Conservation (phyloP, 495 filamentous ascomycete species). For the Podospora sp. region DNA sequence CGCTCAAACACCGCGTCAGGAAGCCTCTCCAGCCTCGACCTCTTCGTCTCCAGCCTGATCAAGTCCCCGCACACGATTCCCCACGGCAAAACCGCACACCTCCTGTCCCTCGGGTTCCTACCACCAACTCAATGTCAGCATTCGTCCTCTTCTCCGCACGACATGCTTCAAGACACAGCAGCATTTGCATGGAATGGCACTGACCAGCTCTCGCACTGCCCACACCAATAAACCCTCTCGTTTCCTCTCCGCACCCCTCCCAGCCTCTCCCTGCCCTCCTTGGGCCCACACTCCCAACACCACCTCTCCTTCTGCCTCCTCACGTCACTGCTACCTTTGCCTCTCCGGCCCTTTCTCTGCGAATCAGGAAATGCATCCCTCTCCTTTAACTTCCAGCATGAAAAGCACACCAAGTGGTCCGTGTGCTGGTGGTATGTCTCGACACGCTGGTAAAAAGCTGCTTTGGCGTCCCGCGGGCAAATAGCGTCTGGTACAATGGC, state of each 20-base stretch:
- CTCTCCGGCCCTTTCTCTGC: background rate
- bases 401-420: slow-evolving; percentile 18
- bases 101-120: background rate
- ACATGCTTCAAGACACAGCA: background rate
- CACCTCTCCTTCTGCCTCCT: slow-evolving; percentile 4
- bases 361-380: slow-evolving; percentile 3
- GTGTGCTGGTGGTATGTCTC: slow-evolving; percentile 22
- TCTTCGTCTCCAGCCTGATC: background rate
- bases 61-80: background rate
- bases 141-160: too few species aligned
- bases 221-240: background rate
- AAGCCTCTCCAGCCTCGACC: slow-evolving; percentile 11
- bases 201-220: slow-evolving; percentile 17
- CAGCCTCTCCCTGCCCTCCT: background rate
- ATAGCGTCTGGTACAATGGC: slow-evolving; percentile 20
- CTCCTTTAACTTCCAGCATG: slow-evolving; percentile 19
- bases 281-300: slow-evolving; percentile 16
- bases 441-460: slow-evolving; percentile 17
- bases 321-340: background rate
- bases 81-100: background rate
- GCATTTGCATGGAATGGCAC: slow-evolving; percentile 14
- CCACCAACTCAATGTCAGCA: background rate
- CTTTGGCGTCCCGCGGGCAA: background rate
- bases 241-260: background rate
- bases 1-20: background rate